Evolutionary conservation across 495 filamentous ascomycete genomes (phyloP).

Genomic region (Bacidia gigantensis): DNA sequence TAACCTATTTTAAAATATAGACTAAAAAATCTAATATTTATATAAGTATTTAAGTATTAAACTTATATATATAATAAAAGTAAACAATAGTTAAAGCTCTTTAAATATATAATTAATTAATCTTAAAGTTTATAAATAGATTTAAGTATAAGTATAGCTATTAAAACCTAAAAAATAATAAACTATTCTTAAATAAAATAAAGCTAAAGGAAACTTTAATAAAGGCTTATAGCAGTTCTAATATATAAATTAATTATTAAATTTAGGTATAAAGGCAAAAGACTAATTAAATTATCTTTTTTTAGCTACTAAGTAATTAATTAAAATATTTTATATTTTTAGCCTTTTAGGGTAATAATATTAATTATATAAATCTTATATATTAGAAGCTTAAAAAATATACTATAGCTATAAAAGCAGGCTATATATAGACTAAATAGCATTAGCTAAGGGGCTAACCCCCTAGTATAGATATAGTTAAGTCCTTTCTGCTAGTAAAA

Average conservation of each 20-base stretch:
- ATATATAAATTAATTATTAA: constrained; percentile 52
- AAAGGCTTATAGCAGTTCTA: constrained; percentile 37
- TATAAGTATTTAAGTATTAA: constrained; percentile 54
- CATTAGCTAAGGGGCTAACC: not conserved
- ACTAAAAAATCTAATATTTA: constrained; percentile 61
- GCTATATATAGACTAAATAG: constrained; percentile 32
- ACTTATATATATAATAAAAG: constrained; percentile 56
- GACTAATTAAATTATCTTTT: constrained; percentile 48
- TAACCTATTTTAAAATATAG: constrained; percentile 58
- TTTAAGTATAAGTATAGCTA: constrained; percentile 64
- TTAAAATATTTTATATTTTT: not conserved
- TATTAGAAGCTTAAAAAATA: not conserved
- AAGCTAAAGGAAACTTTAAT: constrained; percentile 15
- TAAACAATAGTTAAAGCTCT: constrained; percentile 48
- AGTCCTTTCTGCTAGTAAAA: constrained; percentile 1
- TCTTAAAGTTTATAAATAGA: constrained; percentile 62
- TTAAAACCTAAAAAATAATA: constrained; percentile 53
- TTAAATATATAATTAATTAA: constrained; percentile 57
- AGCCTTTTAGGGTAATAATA: not conserved
- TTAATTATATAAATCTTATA: not conserved
- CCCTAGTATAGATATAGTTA: constrained; percentile 5
- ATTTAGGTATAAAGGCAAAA: constrained; percentile 42
- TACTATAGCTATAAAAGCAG: not conserved
- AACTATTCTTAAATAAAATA: constrained; percentile 20
- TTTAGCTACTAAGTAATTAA: constrained; percentile 5